A percentile compares a stretch with the other conserved stretches of the same genome.
phyloP scores from a whole-genome alignment of 179 eudicot species.

The Spinacia oleracea region DNA sequence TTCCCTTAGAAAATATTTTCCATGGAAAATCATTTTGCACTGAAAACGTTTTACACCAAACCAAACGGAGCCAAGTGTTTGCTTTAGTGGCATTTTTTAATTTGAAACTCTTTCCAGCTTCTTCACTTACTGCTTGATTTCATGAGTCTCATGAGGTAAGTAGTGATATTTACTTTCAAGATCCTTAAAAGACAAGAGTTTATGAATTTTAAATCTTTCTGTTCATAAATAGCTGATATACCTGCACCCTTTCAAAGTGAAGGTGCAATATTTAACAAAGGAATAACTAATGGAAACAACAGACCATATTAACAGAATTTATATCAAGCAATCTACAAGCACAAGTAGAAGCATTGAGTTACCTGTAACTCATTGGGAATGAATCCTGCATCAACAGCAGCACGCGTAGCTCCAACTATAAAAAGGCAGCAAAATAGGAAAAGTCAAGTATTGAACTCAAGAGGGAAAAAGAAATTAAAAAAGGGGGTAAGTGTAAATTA shows the following conservation, averaged over 20 bases:
- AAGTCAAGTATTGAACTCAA: not conserved
- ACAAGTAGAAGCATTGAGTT: constrained; percentile 1
- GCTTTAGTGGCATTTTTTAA: not conserved
- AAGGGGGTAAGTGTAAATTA: not conserved
- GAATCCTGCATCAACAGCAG: constrained; percentile 97
- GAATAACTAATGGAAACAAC: not conserved
- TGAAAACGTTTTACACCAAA: too few relatives aligned
- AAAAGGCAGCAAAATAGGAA: constrained; percentile 9
- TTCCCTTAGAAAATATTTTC: too few relatives aligned
- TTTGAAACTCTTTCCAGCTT: not conserved
- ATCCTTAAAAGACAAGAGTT: not conserved
- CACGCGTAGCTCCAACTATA: constrained; percentile 96
- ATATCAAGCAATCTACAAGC: not conserved
- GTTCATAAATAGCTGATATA: not conserved
- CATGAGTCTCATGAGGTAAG: not conserved
- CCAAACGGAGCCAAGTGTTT: too few relatives aligned
- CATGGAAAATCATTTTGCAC: too few relatives aligned
- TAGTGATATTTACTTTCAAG: not conserved
- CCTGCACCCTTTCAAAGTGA: not conserved
- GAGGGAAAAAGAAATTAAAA: not conserved
- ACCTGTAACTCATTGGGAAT: constrained; percentile 96
- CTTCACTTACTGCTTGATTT: not conserved
- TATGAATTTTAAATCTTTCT: not conserved
- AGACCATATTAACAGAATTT: not conserved
- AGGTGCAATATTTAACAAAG: not conserved